Evolutionary conservation across 2,329 filamentous ascomycete genomes (phyloP).

Genomic region (Ceratocystis variospora): DNA sequence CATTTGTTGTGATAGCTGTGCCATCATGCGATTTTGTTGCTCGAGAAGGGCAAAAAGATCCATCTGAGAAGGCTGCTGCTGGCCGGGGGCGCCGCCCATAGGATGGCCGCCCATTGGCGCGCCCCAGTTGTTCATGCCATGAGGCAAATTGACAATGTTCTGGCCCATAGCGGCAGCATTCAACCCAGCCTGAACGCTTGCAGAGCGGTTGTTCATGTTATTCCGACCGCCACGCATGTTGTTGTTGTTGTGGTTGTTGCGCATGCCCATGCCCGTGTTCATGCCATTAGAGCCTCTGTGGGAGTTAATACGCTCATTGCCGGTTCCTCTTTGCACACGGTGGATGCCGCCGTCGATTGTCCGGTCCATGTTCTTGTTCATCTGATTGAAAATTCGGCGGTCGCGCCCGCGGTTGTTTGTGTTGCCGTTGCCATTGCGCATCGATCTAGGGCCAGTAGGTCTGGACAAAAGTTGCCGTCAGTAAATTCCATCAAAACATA

Average conservation of each 20-base stretch:
- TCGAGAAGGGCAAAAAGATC: slow-evolving; percentile 65
- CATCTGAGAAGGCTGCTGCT: slow-evolving; percentile 35
- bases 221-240: slow-evolving; percentile 16
- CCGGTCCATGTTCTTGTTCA: slow-evolving; percentile 67
- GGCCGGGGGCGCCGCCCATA: slow-evolving; percentile 19
- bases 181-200: slow-evolving; percentile 38
- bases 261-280: slow-evolving; percentile 6
- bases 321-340: slow-evolving; percentile 58
- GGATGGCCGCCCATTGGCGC: slow-evolving; percentile 1
- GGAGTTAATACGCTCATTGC: slow-evolving; percentile 67
- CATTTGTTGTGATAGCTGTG: slow-evolving; percentile 52
- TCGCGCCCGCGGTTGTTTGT: slow-evolving; percentile 47
- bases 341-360: slow-evolving; percentile 62
- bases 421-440: slow-evolving; percentile 52
- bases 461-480: slow-evolving; percentile 33
- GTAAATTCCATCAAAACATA: neutral
- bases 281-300: slow-evolving; percentile 32
- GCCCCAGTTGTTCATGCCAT: slow-evolving; percentile 29
- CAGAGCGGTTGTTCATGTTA: slow-evolving; percentile 38
- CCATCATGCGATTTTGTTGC: slow-evolving; percentile 78
- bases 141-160: slow-evolving; percentile 29
- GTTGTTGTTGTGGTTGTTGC: slow-evolving; percentile 22
- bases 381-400: slow-evolving; percentile 70
- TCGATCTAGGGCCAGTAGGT: slow-evolving; percentile 86
- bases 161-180: slow-evolving; percentile 28